Evolutionary conservation across 208 protist genomes (phyloP), one percentile per base, ranked within the genome.

Genomic region (Lotmaria passim): DNA sequence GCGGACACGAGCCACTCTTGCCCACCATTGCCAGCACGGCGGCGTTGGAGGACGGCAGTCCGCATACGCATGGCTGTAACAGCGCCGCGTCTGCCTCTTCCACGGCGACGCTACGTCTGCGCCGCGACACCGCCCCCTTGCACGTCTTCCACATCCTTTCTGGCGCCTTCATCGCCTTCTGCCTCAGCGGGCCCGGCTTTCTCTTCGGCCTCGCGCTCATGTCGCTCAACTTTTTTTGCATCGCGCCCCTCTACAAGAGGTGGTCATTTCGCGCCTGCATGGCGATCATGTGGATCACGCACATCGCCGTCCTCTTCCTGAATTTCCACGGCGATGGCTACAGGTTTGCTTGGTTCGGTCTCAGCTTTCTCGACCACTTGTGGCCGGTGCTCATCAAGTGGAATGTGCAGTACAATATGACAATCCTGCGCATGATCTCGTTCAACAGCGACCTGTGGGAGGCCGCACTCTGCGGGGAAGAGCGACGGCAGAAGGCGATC

Each of bases 401-500:
- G 90, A 79, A 77, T 10, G 70, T 81, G 10, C 81, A 86, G 36
- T 97, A 86, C 62, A 96, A 93, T 97, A 83, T 98, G 72, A 69
- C 75, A 15, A 77, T 86, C 36, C 76, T 98, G 26, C 86, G 91
- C 46, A 82, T 96, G 66, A 93, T 98, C 51, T 90, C 91, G 44
- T 90, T 89, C 67, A 82, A 81, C 61, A 83, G 76, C 58, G 88
- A 93, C 62, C 53, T 76, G 69, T 83, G 75, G 74, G 76, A 88
- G 57, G 78, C 82, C 31, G 43, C 34, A 34, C 50, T 59, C 55
- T 23, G 33, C 47, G 67, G 47, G 21, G 46, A 30, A 14, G 47
- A 31, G n/a, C 58, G 67, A 26, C 65, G 73, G 28, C 58, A 78
- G 56, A 69, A 73, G 2, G 73, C 69, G 14, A 26, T 59, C 28